A percentile compares a stretch with the other conserved stretches of the same genome.
Evolutionary conservation across 2,329 filamentous ascomycete genomes (phyloP).

Genomic region (Ceratocystis smalleyi): DNA sequence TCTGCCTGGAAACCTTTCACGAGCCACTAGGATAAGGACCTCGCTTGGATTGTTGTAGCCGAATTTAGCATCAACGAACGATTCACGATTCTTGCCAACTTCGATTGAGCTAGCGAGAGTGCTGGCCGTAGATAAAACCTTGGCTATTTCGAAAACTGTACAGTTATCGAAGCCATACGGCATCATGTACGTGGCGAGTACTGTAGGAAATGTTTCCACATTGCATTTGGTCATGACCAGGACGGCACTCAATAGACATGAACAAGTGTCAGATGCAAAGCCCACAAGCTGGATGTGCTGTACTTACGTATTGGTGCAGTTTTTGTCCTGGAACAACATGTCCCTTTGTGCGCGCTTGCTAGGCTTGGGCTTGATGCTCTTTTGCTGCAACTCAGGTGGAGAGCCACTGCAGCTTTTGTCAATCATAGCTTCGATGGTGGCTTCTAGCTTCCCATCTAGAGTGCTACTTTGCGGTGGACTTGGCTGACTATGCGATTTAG

Average conservation of each 20-base stretch:
- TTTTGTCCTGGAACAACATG: background rate
- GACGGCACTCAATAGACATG: background rate
- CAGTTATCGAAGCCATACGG: slow-evolving; percentile 18
- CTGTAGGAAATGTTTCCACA: slow-evolving; percentile 16
- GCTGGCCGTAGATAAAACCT: slow-evolving; percentile 21
- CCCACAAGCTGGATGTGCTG: no score
- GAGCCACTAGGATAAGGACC: slow-evolving; percentile 22
- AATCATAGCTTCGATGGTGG: background rate
- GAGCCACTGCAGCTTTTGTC: background rate
- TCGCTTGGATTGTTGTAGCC: slow-evolving; percentile 24
- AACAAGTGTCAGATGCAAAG: background rate
- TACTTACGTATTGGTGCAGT: background rate
- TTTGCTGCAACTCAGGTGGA: background rate
- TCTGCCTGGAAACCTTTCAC: slow-evolving; percentile 18
- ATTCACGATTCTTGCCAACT: slow-evolving; percentile 20
- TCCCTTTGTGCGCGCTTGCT: background rate
- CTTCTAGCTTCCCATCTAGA: background rate
- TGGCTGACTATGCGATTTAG: background rate
- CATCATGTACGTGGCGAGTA: slow-evolving; percentile 22
- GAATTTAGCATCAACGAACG: slow-evolving; percentile 23
- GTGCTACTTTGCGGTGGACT: background rate
- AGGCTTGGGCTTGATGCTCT: background rate
- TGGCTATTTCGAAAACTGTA: slow-evolving; percentile 23
- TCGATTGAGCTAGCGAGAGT: slow-evolving; percentile 23
- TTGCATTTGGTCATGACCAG: background rate